phyloP scores from a whole-genome alignment of 2,329 filamentous ascomycete genomes.

The Nannizziopsis arthrosporioides region DNA sequence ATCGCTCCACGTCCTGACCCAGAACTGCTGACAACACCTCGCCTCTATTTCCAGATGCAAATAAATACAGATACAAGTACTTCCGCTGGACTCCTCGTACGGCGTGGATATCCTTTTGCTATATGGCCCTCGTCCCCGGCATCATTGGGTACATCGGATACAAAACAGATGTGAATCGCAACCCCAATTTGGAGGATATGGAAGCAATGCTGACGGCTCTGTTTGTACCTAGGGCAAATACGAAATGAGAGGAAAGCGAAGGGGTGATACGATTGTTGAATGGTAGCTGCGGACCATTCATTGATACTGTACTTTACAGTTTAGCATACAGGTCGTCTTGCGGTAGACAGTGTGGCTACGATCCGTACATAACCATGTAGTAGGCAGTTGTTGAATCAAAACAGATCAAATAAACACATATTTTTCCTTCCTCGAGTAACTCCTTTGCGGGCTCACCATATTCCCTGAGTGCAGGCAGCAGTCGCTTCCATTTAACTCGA shows the following conservation, averaged over 20 bases:
- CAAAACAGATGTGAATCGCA: constrained; percentile 68
- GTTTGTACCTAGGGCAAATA: constrained; percentile 60
- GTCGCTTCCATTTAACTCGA: too few relatives aligned
- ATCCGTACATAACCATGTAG: too few relatives aligned
- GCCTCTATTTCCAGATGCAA: constrained; percentile 55
- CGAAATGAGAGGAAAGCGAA: constrained; percentile 74
- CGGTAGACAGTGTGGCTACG: too few relatives aligned
- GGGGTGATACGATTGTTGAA: constrained; percentile 72
- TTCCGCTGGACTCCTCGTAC: constrained; percentile 88
- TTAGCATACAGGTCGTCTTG: too few relatives aligned
- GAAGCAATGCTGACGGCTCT: not conserved
- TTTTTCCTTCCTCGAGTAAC: too few relatives aligned
- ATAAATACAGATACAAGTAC: constrained; percentile 75
- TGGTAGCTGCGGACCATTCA: constrained; percentile 39
- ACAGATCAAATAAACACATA: constrained; percentile 11
- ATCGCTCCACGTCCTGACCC: not conserved
- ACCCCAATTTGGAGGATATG: not conserved
- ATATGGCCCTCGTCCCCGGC: constrained; percentile 59
- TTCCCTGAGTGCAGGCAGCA: too few relatives aligned
- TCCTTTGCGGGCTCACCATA: too few relatives aligned
- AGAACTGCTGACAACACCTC: not conserved
- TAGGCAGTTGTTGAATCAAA: not conserved
- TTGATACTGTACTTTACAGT: too few relatives aligned
- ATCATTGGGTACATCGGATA: constrained; percentile 62
- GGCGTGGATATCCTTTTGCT: constrained; percentile 66